Evolutionary conservation across 306 rosid genomes (phyloP).

Genomic region (Corylus heterophylla): DNA sequence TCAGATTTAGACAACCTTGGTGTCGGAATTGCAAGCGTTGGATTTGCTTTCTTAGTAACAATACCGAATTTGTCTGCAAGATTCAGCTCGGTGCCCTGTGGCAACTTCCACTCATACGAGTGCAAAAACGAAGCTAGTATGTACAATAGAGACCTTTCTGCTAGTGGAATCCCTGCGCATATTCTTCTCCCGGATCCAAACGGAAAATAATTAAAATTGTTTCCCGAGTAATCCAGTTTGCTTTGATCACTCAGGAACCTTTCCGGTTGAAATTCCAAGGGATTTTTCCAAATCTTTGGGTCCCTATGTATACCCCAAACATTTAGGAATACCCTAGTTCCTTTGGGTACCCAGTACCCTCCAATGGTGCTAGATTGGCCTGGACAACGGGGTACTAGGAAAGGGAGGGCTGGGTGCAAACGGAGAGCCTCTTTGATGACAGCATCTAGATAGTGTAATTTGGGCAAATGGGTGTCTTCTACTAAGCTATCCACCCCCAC

Average conservation of each 20-base stretch:
- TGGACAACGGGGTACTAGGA: conserved; percentile 21
- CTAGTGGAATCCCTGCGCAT: conserved; percentile 32
- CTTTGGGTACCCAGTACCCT: conserved; percentile 28
- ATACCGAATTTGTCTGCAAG: conserved; percentile 14
- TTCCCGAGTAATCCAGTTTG: conserved; percentile 14
- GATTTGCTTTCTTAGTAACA: conserved; percentile 21
- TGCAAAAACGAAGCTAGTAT: conserved; percentile 32
- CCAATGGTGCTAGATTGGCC: conserved; percentile 16
- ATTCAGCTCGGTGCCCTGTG: conserved; percentile 5
- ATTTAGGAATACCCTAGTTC: conserved; percentile 16
- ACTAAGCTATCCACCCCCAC: conserved; percentile 30
- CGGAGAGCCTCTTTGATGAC: conserved; percentile 32
- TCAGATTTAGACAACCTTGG: conserved; percentile 27
- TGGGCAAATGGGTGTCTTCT: conserved; percentile 34
- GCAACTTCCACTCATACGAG: conserved; percentile 31
- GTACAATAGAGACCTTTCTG: conserved; percentile 20
- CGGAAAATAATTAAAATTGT: conserved; percentile 22
- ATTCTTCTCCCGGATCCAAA: conserved; percentile 47
- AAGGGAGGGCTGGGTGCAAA: conserved; percentile 30
- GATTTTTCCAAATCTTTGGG: conserved; percentile 26
- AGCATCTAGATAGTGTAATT: conserved; percentile 25
- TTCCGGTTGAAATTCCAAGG: conserved; percentile 19
- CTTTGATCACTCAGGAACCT: conserved; percentile 13
- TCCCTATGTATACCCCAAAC: conserved; percentile 37
- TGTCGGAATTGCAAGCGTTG: conserved; percentile 21